Evolutionary conservation across 2,329 filamentous ascomycete species (phyloP).

Genomic region (Tolypocladium pustulatum): DNA sequence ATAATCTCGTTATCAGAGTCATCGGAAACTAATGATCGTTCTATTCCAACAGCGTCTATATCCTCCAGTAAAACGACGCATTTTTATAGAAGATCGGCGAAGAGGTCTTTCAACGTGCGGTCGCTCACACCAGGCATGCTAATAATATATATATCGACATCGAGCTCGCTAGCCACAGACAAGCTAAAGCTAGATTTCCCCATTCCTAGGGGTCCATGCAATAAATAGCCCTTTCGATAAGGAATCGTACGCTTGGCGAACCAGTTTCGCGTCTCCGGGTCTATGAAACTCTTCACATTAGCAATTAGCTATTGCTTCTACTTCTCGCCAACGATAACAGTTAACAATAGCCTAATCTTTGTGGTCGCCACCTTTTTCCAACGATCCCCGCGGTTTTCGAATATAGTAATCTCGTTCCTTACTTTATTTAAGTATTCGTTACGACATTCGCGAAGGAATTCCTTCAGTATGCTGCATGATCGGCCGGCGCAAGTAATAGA

Average conservation of each 20-base stretch:
- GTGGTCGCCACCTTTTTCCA: constrained; percentile 12
- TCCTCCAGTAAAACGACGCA: constrained; percentile 30
- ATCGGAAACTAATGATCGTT: neutral
- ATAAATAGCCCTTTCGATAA: constrained; percentile 25
- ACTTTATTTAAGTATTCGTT: constrained; percentile 16
- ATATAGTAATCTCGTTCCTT: constrained; percentile 18
- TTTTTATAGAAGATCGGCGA: constrained; percentile 19
- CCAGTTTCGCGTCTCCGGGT: constrained; percentile 15
- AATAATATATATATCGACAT: constrained; percentile 25
- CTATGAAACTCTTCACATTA: constrained; percentile 25
- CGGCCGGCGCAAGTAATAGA: constrained; percentile 12
- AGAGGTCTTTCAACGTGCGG: constrained; percentile 17
- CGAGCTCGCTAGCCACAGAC: constrained; percentile 23
- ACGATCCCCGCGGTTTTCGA: constrained; percentile 13
- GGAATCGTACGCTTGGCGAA: constrained; percentile 18
- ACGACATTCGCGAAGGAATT: constrained; percentile 18
- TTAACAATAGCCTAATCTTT: constrained; percentile 10
- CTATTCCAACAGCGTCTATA: constrained; percentile 18
- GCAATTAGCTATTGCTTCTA: constrained; percentile 12
- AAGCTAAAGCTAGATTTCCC: constrained; percentile 27
- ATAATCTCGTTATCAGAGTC: neutral
- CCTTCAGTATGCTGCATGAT: constrained; percentile 14
- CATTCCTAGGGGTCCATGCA: constrained; percentile 27
- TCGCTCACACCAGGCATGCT: constrained; percentile 20
- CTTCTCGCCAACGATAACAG: constrained; percentile 7